Evolutionary conservation across 352 stramenopile genomes (phyloP).

Genomic region (Phytophthora uliginosa): DNA sequence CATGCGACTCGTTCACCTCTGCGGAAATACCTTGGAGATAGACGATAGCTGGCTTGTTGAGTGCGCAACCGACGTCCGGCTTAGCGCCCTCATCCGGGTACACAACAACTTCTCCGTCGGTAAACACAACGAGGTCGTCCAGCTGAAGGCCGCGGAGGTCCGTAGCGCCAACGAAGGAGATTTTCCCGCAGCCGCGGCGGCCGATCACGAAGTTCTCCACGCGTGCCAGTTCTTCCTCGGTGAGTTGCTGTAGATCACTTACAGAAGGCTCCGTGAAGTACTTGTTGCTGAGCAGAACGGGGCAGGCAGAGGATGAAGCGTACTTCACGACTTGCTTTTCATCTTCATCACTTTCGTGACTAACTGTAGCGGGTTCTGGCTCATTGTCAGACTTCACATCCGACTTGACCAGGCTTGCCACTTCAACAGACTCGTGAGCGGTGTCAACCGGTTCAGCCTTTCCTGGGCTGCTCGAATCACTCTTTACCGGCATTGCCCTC

Average conservation of each 20-base stretch:
- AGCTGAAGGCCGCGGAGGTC: slow-evolving; percentile 58
- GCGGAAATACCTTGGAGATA: slow-evolving; percentile 44
- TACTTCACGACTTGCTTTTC: not conserved
- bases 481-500: not conserved
- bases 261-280: slow-evolving; percentile 57
- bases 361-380: not conserved
- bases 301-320: slow-evolving; percentile 22
- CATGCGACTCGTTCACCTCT: slow-evolving; percentile 18
- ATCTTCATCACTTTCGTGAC: not conserved
- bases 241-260: slow-evolving; percentile 44
- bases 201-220: slow-evolving; percentile 56
- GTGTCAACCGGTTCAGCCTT: not conserved
- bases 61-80: slow-evolving; percentile 39
- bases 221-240: slow-evolving; percentile 42
- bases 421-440: not conserved
- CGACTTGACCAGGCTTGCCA: not conserved
- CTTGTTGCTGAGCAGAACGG: slow-evolving; percentile 39
- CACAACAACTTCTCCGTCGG: slow-evolving; percentile 49
- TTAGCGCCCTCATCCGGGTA: slow-evolving; percentile 57
- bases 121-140: slow-evolving; percentile 55
- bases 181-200: slow-evolving; percentile 43
- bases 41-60: slow-evolving; percentile 66
- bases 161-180: slow-evolving; percentile 51
- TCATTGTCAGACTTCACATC: slow-evolving; percentile 1
- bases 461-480: not conserved